These are phyloP conservation scores for Tuber umbilicatum DNA, from an alignment of 495 filamentous ascomycete genomes.

Conservation along the genomic window DNA sequence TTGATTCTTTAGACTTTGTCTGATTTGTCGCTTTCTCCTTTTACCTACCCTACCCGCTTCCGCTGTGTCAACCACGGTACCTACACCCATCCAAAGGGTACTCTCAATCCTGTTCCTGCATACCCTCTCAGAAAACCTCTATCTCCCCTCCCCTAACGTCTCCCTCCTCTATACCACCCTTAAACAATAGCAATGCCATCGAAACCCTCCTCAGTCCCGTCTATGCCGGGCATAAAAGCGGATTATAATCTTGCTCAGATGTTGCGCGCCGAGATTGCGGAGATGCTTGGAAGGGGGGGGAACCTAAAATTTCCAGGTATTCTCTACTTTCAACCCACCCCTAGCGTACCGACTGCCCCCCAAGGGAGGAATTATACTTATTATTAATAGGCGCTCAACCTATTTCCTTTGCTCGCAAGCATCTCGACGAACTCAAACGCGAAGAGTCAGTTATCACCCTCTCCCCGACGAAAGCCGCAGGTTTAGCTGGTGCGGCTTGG, in stretches of 20 bases:
- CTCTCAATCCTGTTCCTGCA: background rate
- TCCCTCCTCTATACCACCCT: background rate
- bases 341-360: background rate
- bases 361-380: background rate
- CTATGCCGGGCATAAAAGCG: slow-evolving; percentile 61
- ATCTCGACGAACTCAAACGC: slow-evolving; percentile 67
- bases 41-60: background rate
- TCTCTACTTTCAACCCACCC: background rate
- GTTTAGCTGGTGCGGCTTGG: background rate
- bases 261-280: slow-evolving; percentile 67
- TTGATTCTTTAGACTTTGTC: background rate
- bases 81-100: background rate
- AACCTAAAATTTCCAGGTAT: slow-evolving; percentile 59
- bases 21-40: background rate
- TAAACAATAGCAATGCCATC: slow-evolving; percentile 14
- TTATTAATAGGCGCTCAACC: slow-evolving; percentile 68
- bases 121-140: background rate
- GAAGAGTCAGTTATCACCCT: slow-evolving; percentile 54
- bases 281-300: slow-evolving; percentile 59
- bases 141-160: background rate
- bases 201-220: slow-evolving; percentile 34
- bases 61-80: background rate
- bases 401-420: slow-evolving; percentile 74
- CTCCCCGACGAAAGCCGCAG: background rate
- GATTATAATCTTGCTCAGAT: slow-evolving; percentile 52